Percentiles rank a stretch among this genome's conserved stretches.
Conservation (phyloP, 2,329 filamentous ascomycete genomes). For the Plectosphaerella plurivora region DNA sequence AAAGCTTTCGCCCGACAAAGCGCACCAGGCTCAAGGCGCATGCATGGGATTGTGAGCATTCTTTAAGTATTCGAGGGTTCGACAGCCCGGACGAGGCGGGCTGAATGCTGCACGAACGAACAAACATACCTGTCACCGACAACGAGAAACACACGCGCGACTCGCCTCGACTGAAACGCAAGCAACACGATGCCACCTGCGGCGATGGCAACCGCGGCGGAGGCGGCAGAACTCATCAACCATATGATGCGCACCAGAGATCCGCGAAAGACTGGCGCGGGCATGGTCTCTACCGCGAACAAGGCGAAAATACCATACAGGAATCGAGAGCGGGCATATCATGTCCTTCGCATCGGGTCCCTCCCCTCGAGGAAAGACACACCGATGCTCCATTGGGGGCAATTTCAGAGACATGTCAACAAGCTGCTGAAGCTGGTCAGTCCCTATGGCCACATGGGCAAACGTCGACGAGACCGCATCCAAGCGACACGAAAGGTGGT, state of each 20-base stretch:
- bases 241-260: neutral
- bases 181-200: no score
- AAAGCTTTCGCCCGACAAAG: no score
- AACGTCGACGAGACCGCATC: neutral
- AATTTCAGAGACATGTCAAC: neutral
- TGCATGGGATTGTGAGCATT: no score
- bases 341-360: neutral
- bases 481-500: neutral
- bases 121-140: no score
- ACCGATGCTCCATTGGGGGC: neutral
- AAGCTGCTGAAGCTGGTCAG: neutral
- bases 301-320: neutral
- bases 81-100: no score
- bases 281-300: neutral
- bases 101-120: no score
- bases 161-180: no score
- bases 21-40: no score
- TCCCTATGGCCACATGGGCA: neutral
- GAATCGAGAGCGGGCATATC: neutral
- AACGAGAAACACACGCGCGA: no score
- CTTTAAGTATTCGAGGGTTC: no score
- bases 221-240: neutral
- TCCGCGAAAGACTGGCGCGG: neutral
- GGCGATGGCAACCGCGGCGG: neutral
- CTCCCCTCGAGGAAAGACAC: neutral